Conservation (phyloP, 1,284 basidiomycete genomes). For the Porogramme epimiltina region DNA sequence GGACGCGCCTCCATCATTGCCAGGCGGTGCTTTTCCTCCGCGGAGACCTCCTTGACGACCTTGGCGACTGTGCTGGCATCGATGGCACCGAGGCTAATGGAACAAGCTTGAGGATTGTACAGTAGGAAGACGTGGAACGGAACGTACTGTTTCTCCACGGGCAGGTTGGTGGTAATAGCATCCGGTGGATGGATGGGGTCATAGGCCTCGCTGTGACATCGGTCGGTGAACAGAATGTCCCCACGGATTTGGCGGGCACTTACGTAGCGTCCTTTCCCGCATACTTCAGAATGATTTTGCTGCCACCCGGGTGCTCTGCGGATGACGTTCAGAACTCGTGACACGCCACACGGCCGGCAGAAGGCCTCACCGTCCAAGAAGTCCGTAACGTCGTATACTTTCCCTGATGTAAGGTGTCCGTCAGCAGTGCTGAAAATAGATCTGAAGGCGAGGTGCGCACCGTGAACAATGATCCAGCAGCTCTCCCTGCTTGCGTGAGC, state of each 20-base stretch:
- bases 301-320: slow-evolving; percentile 54
- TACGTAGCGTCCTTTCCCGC: slow-evolving; percentile 77
- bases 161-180: slow-evolving; percentile 62
- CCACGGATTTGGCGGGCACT: slow-evolving; percentile 21
- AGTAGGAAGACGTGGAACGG: not conserved
- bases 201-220: slow-evolving; percentile 47
- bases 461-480: slow-evolving; percentile 79
- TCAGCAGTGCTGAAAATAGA: not conserved
- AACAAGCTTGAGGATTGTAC: not conserved
- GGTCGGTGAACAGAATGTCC: not conserved
- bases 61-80: slow-evolving; percentile 48
- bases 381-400: slow-evolving; percentile 74
- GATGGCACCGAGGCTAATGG: slow-evolving; percentile 47
- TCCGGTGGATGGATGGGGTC: slow-evolving; percentile 68
- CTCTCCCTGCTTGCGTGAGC: slow-evolving; percentile 48
- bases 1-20: slow-evolving; percentile 46
- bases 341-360: not conserved
- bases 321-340: not conserved
- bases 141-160: slow-evolving; percentile 45
- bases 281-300: slow-evolving; percentile 66
- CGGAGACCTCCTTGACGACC: slow-evolving; percentile 45
- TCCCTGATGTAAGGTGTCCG: slow-evolving; percentile 38
- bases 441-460: slow-evolving; percentile 34
- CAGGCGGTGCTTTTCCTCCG: slow-evolving; percentile 44
- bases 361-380: slow-evolving; percentile 53